phyloP scores from a whole-genome alignment of 176 grass and related monocot genomes.

The Zizania latifolia region DNA sequence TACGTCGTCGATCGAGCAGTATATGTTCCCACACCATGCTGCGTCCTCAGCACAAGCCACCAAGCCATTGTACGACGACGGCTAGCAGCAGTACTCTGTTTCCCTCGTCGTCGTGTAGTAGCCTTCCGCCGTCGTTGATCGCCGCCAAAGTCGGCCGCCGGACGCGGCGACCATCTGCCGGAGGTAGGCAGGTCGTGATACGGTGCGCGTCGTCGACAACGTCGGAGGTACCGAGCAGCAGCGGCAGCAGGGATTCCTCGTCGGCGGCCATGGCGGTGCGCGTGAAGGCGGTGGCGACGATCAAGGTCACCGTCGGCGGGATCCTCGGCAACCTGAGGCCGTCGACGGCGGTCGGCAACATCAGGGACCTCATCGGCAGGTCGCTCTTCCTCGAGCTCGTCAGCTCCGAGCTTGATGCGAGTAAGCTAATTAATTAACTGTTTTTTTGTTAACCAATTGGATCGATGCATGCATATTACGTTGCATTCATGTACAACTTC shows the following conservation, averaged over 20 bases:
- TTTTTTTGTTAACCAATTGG: not conserved
- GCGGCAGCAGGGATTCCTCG: too few species aligned
- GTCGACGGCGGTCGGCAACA: conserved; percentile 32
- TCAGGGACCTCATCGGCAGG: conserved; percentile 44
- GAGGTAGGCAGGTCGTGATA: not conserved
- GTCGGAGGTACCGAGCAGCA: not conserved
- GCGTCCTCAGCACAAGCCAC: conserved; percentile 6
- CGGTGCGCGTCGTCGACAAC: not conserved
- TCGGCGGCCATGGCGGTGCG: conserved; percentile 20
- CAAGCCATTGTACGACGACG: not conserved
- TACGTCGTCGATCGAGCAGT: not conserved
- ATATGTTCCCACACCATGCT: conserved; percentile 1
- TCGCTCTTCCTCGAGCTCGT: conserved; percentile 66
- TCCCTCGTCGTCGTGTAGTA: not conserved
- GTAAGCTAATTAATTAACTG: conserved; percentile 39
- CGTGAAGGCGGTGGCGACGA: conserved; percentile 41
- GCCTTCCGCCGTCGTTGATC: not conserved
- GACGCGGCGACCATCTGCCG: not conserved
- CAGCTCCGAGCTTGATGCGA: conserved; percentile 51
- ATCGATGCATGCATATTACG: too few species aligned
- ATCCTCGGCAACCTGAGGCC: conserved; percentile 30
- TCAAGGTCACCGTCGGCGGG: conserved; percentile 34
- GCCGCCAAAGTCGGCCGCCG: too few species aligned
- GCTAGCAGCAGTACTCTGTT: not conserved
- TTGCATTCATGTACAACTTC: too few species aligned